Evolutionary conservation across 2,329 filamentous ascomycete genomes (phyloP).

Genomic region (Fusarium nelsonii): DNA sequence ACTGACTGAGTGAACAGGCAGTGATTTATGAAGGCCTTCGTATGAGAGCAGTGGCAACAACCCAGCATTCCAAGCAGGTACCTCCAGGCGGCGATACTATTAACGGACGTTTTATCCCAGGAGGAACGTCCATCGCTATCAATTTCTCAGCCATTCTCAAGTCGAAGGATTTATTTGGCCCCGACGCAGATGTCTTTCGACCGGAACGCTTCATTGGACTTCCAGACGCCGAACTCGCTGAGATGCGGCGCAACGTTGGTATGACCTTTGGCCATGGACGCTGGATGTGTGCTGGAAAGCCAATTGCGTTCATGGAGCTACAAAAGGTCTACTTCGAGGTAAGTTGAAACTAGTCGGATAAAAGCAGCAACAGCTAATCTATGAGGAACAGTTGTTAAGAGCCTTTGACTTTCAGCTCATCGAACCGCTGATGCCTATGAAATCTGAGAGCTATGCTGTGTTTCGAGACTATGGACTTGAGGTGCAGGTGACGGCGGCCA

Average conservation of each 20-base stretch:
- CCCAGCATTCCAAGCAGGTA: not conserved
- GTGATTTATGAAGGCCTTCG: constrained; percentile 12
- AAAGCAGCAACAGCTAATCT: not conserved
- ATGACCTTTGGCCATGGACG: constrained; percentile 12
- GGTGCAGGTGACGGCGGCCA: not conserved
- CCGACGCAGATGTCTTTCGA: constrained; percentile 2
- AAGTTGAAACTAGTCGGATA: not conserved
- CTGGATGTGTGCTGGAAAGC: constrained; percentile 17
- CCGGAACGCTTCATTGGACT: constrained; percentile 8
- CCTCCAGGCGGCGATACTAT: not conserved
- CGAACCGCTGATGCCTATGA: not conserved
- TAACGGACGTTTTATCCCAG: constrained; percentile 1
- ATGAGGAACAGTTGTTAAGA: not conserved
- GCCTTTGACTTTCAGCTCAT: constrained; percentile 6
- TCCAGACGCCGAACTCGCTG: not conserved
- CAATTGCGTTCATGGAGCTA: constrained; percentile 5
- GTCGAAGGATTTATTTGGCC: not conserved
- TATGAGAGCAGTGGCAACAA: constrained; percentile 1
- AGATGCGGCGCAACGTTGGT: constrained; percentile 16
- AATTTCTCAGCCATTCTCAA: not conserved
- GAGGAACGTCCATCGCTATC: not conserved
- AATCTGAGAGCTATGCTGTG: not conserved
- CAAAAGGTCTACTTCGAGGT: constrained; percentile 14
- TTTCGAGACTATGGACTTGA: constrained; percentile 8
- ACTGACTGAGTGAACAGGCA: not conserved